A percentile compares a stretch with the other conserved stretches of the same genome.
These are phyloP conservation scores for Pseudozyma sp. DNA, from an alignment of 1,284 basidiomycete genomes.

Conservation along the genomic window DNA sequence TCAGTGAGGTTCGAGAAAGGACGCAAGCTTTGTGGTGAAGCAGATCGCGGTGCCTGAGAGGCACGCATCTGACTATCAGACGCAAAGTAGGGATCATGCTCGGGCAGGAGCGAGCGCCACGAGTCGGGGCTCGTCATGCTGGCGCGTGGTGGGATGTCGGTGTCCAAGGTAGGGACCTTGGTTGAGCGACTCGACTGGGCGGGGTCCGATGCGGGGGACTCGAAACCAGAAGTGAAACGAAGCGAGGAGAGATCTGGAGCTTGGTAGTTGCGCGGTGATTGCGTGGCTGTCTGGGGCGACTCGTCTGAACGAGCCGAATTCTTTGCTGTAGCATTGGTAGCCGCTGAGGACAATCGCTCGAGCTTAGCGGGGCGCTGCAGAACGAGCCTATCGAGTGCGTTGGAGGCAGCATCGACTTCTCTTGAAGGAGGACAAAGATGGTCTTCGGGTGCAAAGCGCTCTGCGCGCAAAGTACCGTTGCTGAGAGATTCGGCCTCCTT, in stretches of 20 bases:
- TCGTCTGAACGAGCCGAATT: constrained; percentile 20
- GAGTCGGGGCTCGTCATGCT: constrained; percentile 53
- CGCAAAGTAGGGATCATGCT: constrained; percentile 58
- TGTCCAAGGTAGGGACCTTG: constrained; percentile 16
- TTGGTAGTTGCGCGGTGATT: constrained; percentile 14
- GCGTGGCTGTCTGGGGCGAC: constrained; percentile 28
- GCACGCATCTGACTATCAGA: constrained; percentile 27
- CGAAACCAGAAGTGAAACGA: constrained; percentile 8
- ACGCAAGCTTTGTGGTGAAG: constrained; percentile 29
- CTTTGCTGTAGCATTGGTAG: constrained; percentile 35
- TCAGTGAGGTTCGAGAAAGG: constrained; percentile 14
- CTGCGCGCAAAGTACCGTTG: constrained; percentile 1
- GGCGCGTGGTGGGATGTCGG: constrained; percentile 11
- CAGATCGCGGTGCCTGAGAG: constrained; percentile 12
- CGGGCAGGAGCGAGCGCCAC: constrained; percentile 55
- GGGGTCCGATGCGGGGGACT: not conserved
- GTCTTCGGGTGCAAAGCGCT: not conserved
- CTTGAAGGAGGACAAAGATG: constrained; percentile 16
- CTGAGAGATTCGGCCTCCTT: not conserved
- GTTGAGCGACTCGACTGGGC: constrained; percentile 5
- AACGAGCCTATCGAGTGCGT: constrained; percentile 23
- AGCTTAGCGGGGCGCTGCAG: constrained; percentile 42
- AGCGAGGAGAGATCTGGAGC: constrained; percentile 13
- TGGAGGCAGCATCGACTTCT: constrained; percentile 8
- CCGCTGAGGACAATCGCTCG: constrained; percentile 36